These are phyloP conservation scores for Microcera coccophila DNA, from an alignment of 2,329 filamentous ascomycete genomes.

Conservation along the genomic window DNA sequence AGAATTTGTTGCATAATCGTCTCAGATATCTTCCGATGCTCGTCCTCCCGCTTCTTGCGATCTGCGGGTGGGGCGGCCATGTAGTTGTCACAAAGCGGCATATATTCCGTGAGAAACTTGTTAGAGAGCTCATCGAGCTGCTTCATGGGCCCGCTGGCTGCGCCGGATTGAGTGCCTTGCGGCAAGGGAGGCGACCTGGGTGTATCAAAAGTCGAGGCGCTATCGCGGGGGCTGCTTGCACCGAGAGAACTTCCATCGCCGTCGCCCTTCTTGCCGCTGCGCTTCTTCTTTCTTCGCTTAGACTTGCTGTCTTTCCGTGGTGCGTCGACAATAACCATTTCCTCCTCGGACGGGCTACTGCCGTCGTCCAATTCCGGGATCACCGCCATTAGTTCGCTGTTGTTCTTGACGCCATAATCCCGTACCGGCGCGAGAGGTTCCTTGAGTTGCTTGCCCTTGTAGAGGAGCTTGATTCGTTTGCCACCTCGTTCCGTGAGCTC, in stretches of 20 bases:
- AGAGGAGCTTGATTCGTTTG: constrained; percentile 61
- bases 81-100: constrained; percentile 64
- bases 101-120: constrained; percentile 60
- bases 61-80: constrained; percentile 60
- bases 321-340: constrained; percentile 44
- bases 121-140: constrained; percentile 64
- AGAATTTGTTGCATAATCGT: constrained; percentile 72
- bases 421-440: constrained; percentile 55
- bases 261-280: constrained; percentile 33
- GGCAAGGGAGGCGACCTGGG: constrained; percentile 13
- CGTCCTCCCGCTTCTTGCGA: constrained; percentile 63
- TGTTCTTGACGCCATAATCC: constrained; percentile 59
- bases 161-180: constrained; percentile 19
- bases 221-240: constrained; percentile 45
- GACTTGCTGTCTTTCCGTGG: constrained; percentile 33
- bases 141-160: constrained; percentile 37
- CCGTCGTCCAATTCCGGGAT: constrained; percentile 38
- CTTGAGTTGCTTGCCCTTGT: constrained; percentile 69
- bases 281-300: constrained; percentile 33
- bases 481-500: constrained; percentile 53
- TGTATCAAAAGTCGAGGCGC: constrained; percentile 36
- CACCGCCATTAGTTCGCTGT: constrained; percentile 54
- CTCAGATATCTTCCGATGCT: constrained; percentile 72
- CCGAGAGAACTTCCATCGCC: constrained; percentile 35
- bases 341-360: constrained; percentile 40